Base-by-base conservation (phyloP, 768 basidiomycete genomes). In the Calocera cornea region DNA sequence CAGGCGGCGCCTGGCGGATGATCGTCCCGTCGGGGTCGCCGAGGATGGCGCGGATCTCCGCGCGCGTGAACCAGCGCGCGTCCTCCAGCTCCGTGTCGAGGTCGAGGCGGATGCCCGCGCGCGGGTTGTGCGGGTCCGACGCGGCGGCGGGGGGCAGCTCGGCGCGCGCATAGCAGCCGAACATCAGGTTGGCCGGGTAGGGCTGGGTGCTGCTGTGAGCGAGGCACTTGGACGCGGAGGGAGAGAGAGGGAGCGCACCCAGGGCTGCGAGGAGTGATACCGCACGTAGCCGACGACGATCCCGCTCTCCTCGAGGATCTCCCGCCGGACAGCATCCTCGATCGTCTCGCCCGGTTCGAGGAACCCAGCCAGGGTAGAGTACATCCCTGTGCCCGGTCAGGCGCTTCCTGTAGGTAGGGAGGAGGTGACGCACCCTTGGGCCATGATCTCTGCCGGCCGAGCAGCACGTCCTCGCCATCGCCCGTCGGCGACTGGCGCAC, bases 31-130 rank as follows among this genome's bases (percentile, higher is more conserved):
- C 74, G 2, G 76, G 75, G 72, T 86, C 82, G n/a, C 78, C 75
- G 22, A 97, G 78, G 7, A 92, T 84, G 0, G 79, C 76, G 5
- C 83, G 76, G 36, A 97, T 80, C 71, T 92, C 86, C 19, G 83
- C 83, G 2, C 89, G 86, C 12, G 87, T 86, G 77, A 86, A 97
- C 92, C 92, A 99, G 54, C 83, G 83, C 1, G 93, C 94, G 73
- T 97, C 94, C 73, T 87, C 87, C n/a, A 99, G 83, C 78, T 99
- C 95, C 71, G 95, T 95, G 74, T 97, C 95, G 1, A 99, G 83
- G 74, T 97, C 94, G 8, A 81, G 79, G 17, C 92, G 84, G 68
- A 97, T 88, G 44, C 44, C 44, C 8, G 44, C 44, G 44, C 44
- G 44, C 7, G 44, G 44, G 44, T 47, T 47, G 19, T 47, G 5